Evolutionary conservation across 2,329 filamentous ascomycete species (phyloP).

Genomic region (Aspergillus sclerotialis): DNA sequence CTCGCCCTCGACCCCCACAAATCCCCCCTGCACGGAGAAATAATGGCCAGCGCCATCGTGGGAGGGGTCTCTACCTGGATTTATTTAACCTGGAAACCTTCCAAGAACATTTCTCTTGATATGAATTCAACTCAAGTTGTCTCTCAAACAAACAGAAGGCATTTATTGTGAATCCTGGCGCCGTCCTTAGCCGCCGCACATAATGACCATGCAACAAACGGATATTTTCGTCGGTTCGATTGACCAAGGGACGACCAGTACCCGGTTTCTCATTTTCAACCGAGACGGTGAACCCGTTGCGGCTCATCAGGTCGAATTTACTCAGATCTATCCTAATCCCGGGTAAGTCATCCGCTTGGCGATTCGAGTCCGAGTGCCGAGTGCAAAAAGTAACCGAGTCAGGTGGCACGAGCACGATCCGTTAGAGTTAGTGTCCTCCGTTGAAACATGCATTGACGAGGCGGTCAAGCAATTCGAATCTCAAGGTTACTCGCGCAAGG

Average conservation of each 20-base stretch:
- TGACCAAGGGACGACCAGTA: constrained; percentile 84
- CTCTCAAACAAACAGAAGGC: too few relatives aligned
- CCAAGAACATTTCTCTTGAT: too few relatives aligned
- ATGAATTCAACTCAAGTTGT: too few relatives aligned
- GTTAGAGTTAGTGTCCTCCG: constrained; percentile 63
- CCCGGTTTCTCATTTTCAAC: constrained; percentile 85
- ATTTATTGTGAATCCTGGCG: too few relatives aligned
- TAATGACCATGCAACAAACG: constrained; percentile 14
- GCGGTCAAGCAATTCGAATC: constrained; percentile 63
- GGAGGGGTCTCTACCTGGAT: too few relatives aligned
- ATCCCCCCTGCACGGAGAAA: too few relatives aligned
- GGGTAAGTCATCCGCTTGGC: too few relatives aligned
- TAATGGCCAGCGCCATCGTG: too few relatives aligned
- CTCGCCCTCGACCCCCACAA: too few relatives aligned
- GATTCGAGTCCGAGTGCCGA: too few relatives aligned
- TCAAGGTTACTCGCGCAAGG: constrained; percentile 55
- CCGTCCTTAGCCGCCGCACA: too few relatives aligned
- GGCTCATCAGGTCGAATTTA: constrained; percentile 78
- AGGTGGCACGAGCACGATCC: constrained; percentile 90
- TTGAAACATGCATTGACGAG: constrained; percentile 69
- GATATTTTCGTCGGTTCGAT: constrained; percentile 69
- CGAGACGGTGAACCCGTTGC: constrained; percentile 68
- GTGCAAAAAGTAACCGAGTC: constrained; percentile 2
- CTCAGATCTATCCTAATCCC: constrained; percentile 74
- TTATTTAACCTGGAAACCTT: too few relatives aligned